Percentiles rank a stretch among this genome's conserved stretches.
Evolutionary conservation across 495 filamentous ascomycete species (phyloP).

Genomic region (Glutinoglossum americanum): DNA sequence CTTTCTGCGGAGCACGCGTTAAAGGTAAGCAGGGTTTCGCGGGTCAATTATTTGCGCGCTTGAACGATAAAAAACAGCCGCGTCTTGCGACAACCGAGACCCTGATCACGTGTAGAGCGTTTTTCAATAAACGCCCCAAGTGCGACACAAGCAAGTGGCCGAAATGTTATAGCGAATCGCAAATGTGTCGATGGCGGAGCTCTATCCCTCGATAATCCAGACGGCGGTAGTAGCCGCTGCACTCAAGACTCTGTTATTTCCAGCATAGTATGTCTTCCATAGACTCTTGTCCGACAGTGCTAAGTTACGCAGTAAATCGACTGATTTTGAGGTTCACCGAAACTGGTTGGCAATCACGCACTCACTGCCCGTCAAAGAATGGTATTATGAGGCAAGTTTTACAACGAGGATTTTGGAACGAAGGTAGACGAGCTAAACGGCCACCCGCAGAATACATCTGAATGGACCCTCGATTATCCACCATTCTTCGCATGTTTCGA

Average conservation of each 20-base stretch:
- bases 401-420: background rate
- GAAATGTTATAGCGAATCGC: background rate
- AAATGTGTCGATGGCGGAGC: conserved; percentile 40
- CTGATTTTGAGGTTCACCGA: conserved; percentile 93
- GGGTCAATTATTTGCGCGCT: no score
- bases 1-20: background rate
- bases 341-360: conserved; percentile 95
- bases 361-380: conserved; percentile 67
- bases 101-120: background rate
- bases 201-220: conserved; percentile 70
- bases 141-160: background rate
- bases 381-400: conserved; percentile 69
- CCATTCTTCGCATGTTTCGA: conserved; percentile 96
- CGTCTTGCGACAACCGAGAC: no score
- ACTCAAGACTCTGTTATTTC: conserved; percentile 84
- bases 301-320: conserved; percentile 56
- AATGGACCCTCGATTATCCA: conserved; percentile 98
- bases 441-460: conserved; percentile 49
- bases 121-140: no score
- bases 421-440: conserved; percentile 1
- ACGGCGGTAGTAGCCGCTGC: conserved; percentile 72
- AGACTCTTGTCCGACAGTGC: background rate
- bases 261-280: conserved; percentile 59
- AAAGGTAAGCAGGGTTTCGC: no score
- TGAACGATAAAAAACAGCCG: no score